These are phyloP conservation scores for Oidiodendron maius DNA, from an alignment of 495 filamentous ascomycete species.

Conservation along the genomic window DNA sequence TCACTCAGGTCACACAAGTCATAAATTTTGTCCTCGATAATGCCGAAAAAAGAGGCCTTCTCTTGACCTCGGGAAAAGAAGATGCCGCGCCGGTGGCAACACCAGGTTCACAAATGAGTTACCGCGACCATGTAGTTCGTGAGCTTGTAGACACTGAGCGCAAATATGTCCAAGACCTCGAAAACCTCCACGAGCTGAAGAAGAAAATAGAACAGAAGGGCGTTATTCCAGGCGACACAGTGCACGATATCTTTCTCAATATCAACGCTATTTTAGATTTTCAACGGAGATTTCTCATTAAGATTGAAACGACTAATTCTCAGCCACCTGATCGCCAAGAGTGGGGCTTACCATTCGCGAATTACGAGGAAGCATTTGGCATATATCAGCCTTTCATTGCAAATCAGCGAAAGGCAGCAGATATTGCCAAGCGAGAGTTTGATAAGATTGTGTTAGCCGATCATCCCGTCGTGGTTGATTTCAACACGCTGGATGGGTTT, in stretches of 20 bases:
- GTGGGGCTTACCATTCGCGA: conserved; percentile 83
- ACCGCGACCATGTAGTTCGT: conserved; percentile 79
- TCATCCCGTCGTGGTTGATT: conserved; percentile 51
- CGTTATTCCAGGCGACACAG: conserved; percentile 78
- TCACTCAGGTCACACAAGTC: conserved; percentile 43
- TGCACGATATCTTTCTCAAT: conserved; percentile 95
- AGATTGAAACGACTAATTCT: conserved; percentile 91
- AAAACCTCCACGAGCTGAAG: conserved; percentile 89
- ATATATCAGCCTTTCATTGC: conserved; percentile 96
- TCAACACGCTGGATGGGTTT: conserved; percentile 74
- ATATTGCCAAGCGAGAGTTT: conserved; percentile 53
- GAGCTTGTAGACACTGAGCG: conserved; percentile 92
- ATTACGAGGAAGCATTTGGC: conserved; percentile 70
- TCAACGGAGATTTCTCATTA: conserved; percentile 88
- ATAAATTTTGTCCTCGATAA: conserved; percentile 89
- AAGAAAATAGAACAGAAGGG: conserved; percentile 82
- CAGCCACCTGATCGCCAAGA: conserved; percentile 71
- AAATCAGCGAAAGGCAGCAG: conserved; percentile 72
- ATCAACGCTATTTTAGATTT: conserved; percentile 91
- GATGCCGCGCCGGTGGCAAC: conserved; percentile 29
- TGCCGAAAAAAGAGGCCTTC: conserved; percentile 64
- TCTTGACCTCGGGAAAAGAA: conserved; percentile 51
- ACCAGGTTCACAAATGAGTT: conserved; percentile 57
- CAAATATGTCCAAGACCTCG: conserved; percentile 97
- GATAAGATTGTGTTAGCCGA: conserved; percentile 50